Evolutionary conservation across 2,329 filamentous ascomycete genomes (phyloP).

Genomic region (Pseudodiploospora longispora): DNA sequence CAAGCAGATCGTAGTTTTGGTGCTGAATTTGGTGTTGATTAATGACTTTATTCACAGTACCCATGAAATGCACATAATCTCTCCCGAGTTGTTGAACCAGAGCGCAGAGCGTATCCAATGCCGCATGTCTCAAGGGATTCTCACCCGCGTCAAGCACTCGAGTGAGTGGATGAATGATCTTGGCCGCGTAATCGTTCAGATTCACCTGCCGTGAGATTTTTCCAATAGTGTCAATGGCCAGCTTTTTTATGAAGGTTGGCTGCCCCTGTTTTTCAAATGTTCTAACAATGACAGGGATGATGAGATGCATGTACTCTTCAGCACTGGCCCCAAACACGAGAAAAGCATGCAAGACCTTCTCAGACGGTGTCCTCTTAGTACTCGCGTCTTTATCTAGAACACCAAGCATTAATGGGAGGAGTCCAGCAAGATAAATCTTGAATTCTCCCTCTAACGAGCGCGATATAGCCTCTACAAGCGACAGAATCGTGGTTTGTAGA

Average conservation of each 20-base stretch:
- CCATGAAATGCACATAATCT: constrained; percentile 90
- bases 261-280: constrained; percentile 88
- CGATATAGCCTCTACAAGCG: constrained; percentile 87
- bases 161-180: constrained; percentile 90
- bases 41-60: constrained; percentile 83
- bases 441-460: constrained; percentile 94
- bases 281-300: constrained; percentile 88
- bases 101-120: constrained; percentile 88
- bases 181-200: constrained; percentile 90
- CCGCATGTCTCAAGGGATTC: constrained; percentile 64
- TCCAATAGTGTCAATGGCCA: constrained; percentile 88
- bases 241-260: constrained; percentile 70
- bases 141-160: constrained; percentile 72
- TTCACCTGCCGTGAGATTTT: constrained; percentile 95
- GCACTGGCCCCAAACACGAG: constrained; percentile 91
- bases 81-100: constrained; percentile 93
- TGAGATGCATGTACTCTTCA: constrained; percentile 98
- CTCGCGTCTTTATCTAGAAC: constrained; percentile 82
- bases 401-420: constrained; percentile 89
- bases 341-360: constrained; percentile 89
- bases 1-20: constrained; percentile 83
- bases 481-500: constrained; percentile 84
- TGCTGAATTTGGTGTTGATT: constrained; percentile 75
- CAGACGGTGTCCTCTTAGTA: constrained; percentile 69
- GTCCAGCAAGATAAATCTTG: constrained; percentile 83